A percentile compares a stretch with the other conserved stretches of the same genome.
Conservation (phyloP, 139 green algal genomes). For the Chlamydomonas schloesseri region DNA sequence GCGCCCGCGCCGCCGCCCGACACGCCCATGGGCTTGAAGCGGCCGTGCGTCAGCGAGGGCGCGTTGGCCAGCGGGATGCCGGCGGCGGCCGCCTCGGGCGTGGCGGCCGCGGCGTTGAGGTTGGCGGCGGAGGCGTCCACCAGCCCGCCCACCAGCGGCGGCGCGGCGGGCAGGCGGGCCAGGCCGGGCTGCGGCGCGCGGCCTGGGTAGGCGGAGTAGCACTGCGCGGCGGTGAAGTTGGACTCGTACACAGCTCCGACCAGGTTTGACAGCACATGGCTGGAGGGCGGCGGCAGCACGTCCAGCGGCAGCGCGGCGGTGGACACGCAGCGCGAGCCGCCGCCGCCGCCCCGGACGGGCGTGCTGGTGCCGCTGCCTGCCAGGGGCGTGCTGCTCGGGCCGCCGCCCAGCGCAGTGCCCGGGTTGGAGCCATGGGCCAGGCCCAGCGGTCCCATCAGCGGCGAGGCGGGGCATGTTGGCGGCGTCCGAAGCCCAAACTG, state of each 20-base stretch:
- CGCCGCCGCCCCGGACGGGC: no score
- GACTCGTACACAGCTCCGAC: not conserved
- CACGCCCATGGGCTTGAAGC: not conserved
- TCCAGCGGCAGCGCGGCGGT: not conserved
- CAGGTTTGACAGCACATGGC: not conserved
- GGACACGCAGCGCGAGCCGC: not conserved
- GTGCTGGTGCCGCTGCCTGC: no score
- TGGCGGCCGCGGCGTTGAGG: no score
- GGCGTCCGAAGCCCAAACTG: not conserved
- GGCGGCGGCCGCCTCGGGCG: not conserved
- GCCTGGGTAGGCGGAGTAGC: not conserved
- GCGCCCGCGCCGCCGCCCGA: no score
- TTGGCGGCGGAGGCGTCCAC: no score
- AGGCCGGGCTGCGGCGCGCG: no score
- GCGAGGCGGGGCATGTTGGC: constrained; percentile 14
- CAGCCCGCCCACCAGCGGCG: not conserved
- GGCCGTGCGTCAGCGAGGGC: no score
- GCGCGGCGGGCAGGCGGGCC: not conserved
- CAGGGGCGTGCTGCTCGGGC: not conserved
- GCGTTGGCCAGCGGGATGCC: not conserved
- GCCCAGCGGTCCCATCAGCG: not conserved
- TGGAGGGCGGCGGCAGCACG: no score
- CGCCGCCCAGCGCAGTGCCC: no score
- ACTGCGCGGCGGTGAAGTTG: constrained; percentile 32
- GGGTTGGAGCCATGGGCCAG: no score